These are phyloP conservation scores for Thermothielavioides terrestris DNA, from an alignment of 495 filamentous ascomycete genomes.

Conservation along the genomic window DNA sequence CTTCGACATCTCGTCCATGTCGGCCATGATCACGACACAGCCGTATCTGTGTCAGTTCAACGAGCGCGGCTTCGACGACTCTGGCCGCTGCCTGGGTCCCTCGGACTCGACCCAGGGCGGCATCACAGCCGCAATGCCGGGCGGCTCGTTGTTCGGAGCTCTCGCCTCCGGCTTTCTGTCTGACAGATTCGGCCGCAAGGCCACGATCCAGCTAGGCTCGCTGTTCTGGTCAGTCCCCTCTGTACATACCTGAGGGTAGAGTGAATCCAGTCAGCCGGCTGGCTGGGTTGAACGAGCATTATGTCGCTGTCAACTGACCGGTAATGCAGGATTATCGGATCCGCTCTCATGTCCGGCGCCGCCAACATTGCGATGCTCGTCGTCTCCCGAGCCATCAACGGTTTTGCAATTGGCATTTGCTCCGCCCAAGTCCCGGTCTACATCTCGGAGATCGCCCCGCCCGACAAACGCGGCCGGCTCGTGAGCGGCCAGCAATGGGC, in stretches of 20 bases:
- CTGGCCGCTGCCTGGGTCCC: conserved; percentile 40
- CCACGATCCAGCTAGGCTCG: conserved; percentile 53
- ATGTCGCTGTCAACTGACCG: neutral
- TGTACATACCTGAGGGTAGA: neutral
- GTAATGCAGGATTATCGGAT: conserved; percentile 44
- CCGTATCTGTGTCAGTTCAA: conserved; percentile 61
- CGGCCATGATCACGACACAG: conserved; percentile 56
- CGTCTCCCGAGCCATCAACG: conserved; percentile 70
- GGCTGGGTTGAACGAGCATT: neutral
- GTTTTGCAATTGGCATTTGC: conserved; percentile 65
- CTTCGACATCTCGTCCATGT: conserved; percentile 70
- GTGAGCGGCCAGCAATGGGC: conserved; percentile 70
- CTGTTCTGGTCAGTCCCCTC: conserved; percentile 48
- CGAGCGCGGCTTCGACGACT: conserved; percentile 31
- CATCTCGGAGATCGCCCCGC: conserved; percentile 63
- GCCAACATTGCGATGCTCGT: conserved; percentile 68
- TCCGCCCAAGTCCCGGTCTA: conserved; percentile 76
- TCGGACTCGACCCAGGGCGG: conserved; percentile 45
- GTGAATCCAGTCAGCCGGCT: too few species aligned
- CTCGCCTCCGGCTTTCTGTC: conserved; percentile 57
- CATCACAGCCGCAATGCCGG: conserved; percentile 65
- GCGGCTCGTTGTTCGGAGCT: conserved; percentile 66
- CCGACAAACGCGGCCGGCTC: conserved; percentile 60
- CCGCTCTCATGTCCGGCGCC: conserved; percentile 58
- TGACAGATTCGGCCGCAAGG: conserved; percentile 60